phyloP scores from a whole-genome alignment of 257 asterid genomes.

The Craterostigma plantagineum region DNA sequence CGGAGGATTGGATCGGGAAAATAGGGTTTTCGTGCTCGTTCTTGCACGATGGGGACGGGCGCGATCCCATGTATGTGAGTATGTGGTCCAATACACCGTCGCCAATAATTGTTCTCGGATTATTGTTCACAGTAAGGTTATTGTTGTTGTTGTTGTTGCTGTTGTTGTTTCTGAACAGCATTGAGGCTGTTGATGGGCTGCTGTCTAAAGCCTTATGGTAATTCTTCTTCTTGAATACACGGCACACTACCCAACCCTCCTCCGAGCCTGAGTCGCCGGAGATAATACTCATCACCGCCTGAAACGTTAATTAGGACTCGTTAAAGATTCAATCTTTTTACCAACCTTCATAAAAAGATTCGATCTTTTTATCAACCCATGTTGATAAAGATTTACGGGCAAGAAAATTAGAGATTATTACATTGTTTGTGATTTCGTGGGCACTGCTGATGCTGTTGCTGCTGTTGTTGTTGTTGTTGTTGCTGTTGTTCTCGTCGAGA shows the following conservation, averaged over 20 bases:
- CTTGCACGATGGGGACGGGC: conserved; percentile 23
- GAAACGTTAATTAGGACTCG: too few relatives aligned
- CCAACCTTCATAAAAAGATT: too few relatives aligned
- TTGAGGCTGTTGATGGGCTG: conserved; percentile 12
- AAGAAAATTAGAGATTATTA: conserved; percentile 3
- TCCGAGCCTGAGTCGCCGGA: conserved; percentile 29
- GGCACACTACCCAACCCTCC: conserved; percentile 94
- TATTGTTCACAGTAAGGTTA: too few relatives aligned
- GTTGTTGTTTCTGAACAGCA: conserved; percentile 6
- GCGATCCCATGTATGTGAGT: conserved; percentile 56
- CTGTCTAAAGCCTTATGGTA: conserved; percentile 57
- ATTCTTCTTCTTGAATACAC: conserved; percentile 94
- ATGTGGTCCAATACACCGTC: conserved; percentile 60
- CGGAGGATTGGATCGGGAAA: neutral
- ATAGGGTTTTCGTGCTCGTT: conserved; percentile 22
- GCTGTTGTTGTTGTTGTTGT: too few relatives aligned
- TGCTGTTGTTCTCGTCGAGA: conserved; percentile 33
- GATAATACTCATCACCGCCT: neutral
- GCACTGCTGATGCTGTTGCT: too few relatives aligned
- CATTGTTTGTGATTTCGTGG: conserved; percentile 12
- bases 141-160: too few relatives aligned
- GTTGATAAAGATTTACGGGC: too few relatives aligned
- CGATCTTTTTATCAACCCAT: too few relatives aligned
- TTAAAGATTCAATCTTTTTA: too few relatives aligned
- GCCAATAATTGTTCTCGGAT: conserved; percentile 16